These are phyloP conservation scores for Pythium phragmiticola DNA, from an alignment of 352 stramenopile genomes.

Conservation along the genomic window DNA sequence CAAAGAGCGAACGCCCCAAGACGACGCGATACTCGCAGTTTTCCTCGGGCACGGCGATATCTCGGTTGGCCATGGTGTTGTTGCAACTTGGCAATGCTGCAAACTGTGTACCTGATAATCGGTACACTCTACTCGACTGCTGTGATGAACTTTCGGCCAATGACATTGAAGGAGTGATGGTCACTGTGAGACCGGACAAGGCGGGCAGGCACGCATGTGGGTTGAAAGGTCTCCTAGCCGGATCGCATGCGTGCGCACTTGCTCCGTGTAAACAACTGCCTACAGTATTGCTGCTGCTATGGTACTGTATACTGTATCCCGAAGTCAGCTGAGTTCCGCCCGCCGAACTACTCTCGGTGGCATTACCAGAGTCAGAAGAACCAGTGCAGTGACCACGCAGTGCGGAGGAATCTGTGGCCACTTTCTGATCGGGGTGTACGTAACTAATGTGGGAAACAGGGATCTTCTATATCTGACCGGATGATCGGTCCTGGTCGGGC, in stretches of 20 bases:
- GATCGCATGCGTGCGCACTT: slow-evolving; percentile 27
- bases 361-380: not conserved
- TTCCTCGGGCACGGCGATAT: slow-evolving; percentile 31
- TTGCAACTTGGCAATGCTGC: not conserved
- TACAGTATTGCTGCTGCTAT: too few species aligned
- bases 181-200: slow-evolving; percentile 14
- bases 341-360: not conserved
- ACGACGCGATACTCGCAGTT: slow-evolving; percentile 56
- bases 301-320: too few species aligned
- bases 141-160: slow-evolving; percentile 8
- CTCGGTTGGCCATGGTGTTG: slow-evolving; percentile 9
- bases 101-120: not conserved
- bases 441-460: not conserved
- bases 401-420: too few species aligned
- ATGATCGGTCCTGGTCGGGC: slow-evolving; percentile 21
- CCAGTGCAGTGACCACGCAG: not conserved
- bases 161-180: slow-evolving; percentile 6
- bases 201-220: slow-evolving; percentile 13
- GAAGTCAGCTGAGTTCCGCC: not conserved
- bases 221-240: slow-evolving; percentile 9
- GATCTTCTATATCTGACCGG: slow-evolving; percentile 16
- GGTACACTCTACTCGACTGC: slow-evolving; percentile 2
- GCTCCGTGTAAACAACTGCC: not conserved
- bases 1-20: slow-evolving; percentile 44
- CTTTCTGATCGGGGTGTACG: not conserved